Evolutionary conservation across 2,329 filamentous ascomycete species (phyloP).

Genomic region (Cladophialophora exuberans): DNA sequence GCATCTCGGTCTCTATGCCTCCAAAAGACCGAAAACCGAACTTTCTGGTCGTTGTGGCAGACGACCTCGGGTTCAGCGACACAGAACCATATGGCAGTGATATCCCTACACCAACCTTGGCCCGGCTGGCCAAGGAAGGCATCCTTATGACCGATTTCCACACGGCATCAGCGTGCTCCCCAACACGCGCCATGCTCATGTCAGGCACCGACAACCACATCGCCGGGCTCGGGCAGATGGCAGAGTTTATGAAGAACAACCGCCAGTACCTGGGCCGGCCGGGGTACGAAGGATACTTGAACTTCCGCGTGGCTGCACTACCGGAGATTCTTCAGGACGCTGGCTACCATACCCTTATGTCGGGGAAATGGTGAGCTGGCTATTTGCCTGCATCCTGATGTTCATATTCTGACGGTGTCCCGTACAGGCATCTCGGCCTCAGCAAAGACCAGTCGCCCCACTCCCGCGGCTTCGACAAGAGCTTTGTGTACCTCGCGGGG

Average conservation of each 20-base stretch:
- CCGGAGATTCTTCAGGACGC: conserved; percentile 39
- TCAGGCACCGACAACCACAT: conserved; percentile 38
- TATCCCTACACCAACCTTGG: conserved; percentile 36
- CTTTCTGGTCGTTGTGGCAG: conserved; percentile 37
- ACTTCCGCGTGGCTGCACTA: conserved; percentile 38
- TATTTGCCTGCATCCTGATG: too few species aligned
- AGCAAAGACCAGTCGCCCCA: conserved; percentile 32
- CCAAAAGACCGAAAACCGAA: too few species aligned
- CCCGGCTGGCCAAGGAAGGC: conserved; percentile 26
- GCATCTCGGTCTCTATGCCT: too few species aligned
- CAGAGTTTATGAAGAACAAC: conserved; percentile 27
- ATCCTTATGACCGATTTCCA: conserved; percentile 36
- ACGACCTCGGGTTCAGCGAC: conserved; percentile 39
- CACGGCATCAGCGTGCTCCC: conserved; percentile 37
- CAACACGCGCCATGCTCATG: conserved; percentile 40
- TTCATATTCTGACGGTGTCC: too few species aligned
- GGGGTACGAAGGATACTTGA: conserved; percentile 43
- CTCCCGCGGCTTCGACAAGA: conserved; percentile 37
- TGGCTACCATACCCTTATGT: conserved; percentile 40
- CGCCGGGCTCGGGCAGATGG: conserved; percentile 38
- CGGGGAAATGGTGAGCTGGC: conserved; percentile 39
- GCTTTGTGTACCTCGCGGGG: conserved; percentile 36
- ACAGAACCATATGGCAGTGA: conserved; percentile 35
- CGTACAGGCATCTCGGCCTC: conserved; percentile 37
- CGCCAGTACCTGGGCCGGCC: conserved; percentile 30